Base-by-base conservation (phyloP, 768 basidiomycete species). In the Leccinum arenicola region DNA sequence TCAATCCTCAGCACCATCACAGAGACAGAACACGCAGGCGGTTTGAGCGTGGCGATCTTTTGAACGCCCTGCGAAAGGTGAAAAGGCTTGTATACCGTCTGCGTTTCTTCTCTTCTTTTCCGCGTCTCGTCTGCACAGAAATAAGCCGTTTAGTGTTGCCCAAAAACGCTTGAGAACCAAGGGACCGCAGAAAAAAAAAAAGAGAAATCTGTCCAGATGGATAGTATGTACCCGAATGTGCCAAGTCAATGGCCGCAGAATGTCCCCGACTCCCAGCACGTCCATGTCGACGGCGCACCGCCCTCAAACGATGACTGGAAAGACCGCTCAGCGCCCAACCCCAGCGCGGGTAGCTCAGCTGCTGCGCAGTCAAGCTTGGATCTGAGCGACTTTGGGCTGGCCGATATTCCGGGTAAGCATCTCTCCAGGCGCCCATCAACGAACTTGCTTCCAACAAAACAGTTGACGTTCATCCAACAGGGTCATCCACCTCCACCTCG, bases 221-320 rank as follows among this genome's bases (percentile, higher is more conserved):
- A 74, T 72, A 72, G 71, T 72, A 79, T 80, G 78, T 80, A 75
- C 74, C 68, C 77, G 68, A 77, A 73, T 75, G 74, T 72, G 71
- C 69, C 78, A 66, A 70, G 68, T 66, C 77, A 76, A 69, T 73
- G 75, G 70, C 69, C 72, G 62, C 77, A 74, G 69, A 73, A 74
- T 74, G 69, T 75, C 66, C 62, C 69, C 70, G 64, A 70, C 66
- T 1, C 65, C 65, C 64, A 72, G 63, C 73, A 65, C 66, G 70
- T 70, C 68, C 67, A 67, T 63, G 62, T 70, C 65, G 73, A 73
- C 60, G 66, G 65, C 48, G 61, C 65, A 29, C 43, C 68, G 21
- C 58, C 69, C 51, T 66, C 70, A 52, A 76, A 67, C 70, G 72
- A 74, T 64, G 74, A 70, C 58, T 78, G 77, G 77, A 77, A 77